A percentile compares a stretch with the other conserved stretches of the same genome.
phyloP scores from a whole-genome alignment of 345 rosid species.

The Lepidium didymum region DNA sequence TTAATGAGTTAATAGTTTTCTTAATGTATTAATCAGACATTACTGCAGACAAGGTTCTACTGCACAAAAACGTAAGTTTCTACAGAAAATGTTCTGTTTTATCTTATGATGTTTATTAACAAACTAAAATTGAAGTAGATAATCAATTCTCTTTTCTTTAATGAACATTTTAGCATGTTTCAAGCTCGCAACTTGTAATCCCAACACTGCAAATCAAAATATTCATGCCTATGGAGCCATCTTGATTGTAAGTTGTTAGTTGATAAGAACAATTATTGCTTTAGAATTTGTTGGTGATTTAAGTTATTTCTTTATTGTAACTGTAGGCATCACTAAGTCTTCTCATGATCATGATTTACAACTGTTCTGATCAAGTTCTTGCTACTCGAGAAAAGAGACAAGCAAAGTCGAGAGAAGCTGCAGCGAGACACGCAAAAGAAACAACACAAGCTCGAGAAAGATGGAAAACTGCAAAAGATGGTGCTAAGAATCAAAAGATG shows the following conservation, averaged over 20 bases:
- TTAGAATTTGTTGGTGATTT: not conserved
- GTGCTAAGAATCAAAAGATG: slow-evolving; percentile 43
- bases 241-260: slow-evolving; percentile 60
- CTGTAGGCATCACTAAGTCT: slow-evolving; percentile 49
- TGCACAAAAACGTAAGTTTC: slow-evolving; percentile 49
- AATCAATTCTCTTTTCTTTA: not conserved
- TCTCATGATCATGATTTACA: slow-evolving; percentile 49
- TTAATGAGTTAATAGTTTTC: not conserved
- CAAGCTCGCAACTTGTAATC: slow-evolving; percentile 65
- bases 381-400: slow-evolving; percentile 51
- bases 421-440: slow-evolving; percentile 76
- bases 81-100: not conserved
- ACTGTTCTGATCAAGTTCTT: slow-evolving; percentile 67
- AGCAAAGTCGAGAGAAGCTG: slow-evolving; percentile 63
- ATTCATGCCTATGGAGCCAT: slow-evolving; percentile 74
- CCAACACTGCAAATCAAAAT: slow-evolving; percentile 59
- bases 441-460: slow-evolving; percentile 87
- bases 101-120: no score
- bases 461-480: slow-evolving; percentile 65
- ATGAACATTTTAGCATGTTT: slow-evolving; percentile 54
- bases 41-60: slow-evolving; percentile 77
- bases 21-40: slow-evolving; percentile 40
- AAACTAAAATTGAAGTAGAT: not conserved
- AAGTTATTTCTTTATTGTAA: not conserved
- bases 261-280: not conserved